Evolutionary conservation across 1,284 basidiomycete species (phyloP).

Genomic region (Rhodotorula sp.): DNA sequence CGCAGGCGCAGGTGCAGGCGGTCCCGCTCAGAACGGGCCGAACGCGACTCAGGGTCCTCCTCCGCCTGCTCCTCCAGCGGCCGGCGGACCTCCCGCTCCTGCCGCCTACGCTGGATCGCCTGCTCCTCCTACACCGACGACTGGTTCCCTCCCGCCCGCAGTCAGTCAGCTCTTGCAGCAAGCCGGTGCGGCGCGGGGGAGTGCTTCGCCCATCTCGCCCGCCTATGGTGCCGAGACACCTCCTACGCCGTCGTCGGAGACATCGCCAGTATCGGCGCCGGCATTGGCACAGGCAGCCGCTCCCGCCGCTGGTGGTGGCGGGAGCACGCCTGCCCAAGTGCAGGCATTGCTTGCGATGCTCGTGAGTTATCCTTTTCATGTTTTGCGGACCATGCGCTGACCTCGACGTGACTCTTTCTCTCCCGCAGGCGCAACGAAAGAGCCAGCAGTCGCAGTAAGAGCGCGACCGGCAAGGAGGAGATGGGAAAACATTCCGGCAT

Average conservation of each 20-base stretch:
- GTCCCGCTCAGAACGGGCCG: no score
- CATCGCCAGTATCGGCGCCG: background rate
- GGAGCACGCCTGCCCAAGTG: conserved; percentile 5
- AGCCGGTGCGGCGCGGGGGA: background rate
- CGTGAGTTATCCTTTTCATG: background rate
- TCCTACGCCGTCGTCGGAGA: background rate
- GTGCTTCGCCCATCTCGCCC: conserved; percentile 4
- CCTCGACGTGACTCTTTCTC: no score
- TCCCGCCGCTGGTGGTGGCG: background rate
- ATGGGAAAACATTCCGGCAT: background rate
- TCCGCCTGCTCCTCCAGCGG: background rate
- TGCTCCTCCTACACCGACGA: background rate
- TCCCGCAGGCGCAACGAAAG: background rate
- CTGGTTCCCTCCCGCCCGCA: background rate
- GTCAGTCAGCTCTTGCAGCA: conserved; percentile 4
- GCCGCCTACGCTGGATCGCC: background rate
- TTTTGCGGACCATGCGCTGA: no score
- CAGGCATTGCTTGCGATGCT: conserved; percentile 9
- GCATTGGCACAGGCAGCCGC: background rate
- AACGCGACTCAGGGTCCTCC: background rate
- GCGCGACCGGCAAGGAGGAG: background rate
- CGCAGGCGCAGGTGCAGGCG: background rate
- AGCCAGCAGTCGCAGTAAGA: background rate
- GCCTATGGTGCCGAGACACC: background rate
- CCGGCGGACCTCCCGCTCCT: background rate